Evolutionary conservation across 75 land plant species (phyloP), one percentile per base, ranked within the genome.

Genomic region (Pinus albicaulis): DNA sequence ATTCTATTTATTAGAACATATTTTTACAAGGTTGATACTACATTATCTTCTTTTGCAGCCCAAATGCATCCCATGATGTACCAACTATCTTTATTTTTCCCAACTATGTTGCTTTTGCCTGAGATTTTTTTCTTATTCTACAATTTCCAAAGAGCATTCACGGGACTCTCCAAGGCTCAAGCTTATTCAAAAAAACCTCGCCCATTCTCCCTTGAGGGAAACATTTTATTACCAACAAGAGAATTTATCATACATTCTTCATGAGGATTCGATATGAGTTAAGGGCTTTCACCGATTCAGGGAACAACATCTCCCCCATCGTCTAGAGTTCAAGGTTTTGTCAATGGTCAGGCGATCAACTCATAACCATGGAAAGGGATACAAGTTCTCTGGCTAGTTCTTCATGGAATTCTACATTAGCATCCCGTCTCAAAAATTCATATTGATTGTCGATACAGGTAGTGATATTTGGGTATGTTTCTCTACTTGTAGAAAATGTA

Each of bases 371-470:
- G 41, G 28, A 44, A 41, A 20, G 48, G 52, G 38, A 12, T 68
- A 53, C 73, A 80, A 73, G 34, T 74, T 80, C n/a, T 80, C 88
- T 62, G 94, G 94, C 56, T 90, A 90, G 79, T 92, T 90, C 87
- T 82, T 86, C 76, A 84, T 88, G 65, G 82, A 82, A 73, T 76
- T 92, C 60, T 75, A 71, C 60, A 55, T 92, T 23, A 92, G 95
- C 41, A 82, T 87, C 17, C 95, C 95, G 13, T 86, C 89, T 17
- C 90, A 90, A 74, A 52, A 31, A 7, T 82, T 88, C 69, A 80
- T 79, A 64, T 84, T 86, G 58, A 86, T 92, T 56, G 92, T 86
- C 38, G 95, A 92, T 71, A 87, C 92, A 61, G 92, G 91, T 52
- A 84, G 87, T 68, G 95, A 92, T 25, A 75, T 88, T 57, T 92